Base-by-base conservation (phyloP, 257 asterid species). In the Plectranthus barbatus region DNA sequence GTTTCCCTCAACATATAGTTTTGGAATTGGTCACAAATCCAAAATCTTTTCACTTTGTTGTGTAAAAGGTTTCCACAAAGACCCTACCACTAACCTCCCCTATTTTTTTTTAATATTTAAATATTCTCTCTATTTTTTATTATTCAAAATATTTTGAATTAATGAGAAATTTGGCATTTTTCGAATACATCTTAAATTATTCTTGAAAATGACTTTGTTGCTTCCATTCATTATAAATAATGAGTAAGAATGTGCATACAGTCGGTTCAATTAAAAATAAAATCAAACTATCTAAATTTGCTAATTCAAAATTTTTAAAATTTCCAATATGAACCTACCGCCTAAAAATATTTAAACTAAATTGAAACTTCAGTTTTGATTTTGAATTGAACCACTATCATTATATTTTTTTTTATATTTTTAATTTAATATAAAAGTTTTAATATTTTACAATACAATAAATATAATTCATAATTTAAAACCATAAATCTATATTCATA, bases 11-110 rank as follows among this genome's bases (percentile, higher is more conserved):
- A 34, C 57, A 37, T 68, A 24, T 51, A 44, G 67, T 60, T 41
- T 33, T 63, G 69, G 65, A 73, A 66, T 24, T 68, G 72, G 83
- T 79, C 78, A 79, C 13, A 77, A 74, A 75, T 51, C 48, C 47
- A 63, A 81, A 42, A 78, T 75, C 71, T 45, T 53, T 46, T 60
- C 37, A 67, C 77, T 77, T 80, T 80, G 83, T 75, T 74, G 71
- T 62, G 81, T 36, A 69, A 81, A 77, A 75, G 83, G 58, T 75
- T 69, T 59, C 48, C 85, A 66, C 39, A 45, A 23, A 70, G 82
- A 39, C 84, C 86, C 87, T 23, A 78, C 86, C 81, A 76, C 48
- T 68, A 65, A 24, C 51, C 69, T 46, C 70, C 55, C 55, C 53
- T 12, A 68, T 54, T 13, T 47, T 49, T 14, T 60, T 56, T 29